Evolutionary conservation across 2,329 filamentous ascomycete genomes (phyloP), one percentile per base, ranked within the genome.

Genomic region (Aspergillus fischeri): DNA sequence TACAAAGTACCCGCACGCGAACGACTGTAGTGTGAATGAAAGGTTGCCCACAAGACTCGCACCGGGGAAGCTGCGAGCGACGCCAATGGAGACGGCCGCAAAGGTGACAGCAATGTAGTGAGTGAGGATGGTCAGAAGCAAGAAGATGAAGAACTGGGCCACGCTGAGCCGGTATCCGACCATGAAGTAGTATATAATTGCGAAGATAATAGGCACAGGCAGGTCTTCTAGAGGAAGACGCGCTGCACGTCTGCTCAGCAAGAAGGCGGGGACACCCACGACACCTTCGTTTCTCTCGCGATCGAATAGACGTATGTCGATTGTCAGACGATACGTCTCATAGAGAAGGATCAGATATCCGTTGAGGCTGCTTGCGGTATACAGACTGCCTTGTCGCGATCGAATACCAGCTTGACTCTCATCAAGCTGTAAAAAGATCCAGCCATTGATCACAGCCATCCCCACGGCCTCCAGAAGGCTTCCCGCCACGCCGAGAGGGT

Each of bases 1-100:
- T 14, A 92, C 84, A 62, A 92, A 92, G 70, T 87, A 91, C 1
- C 89, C 89, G 61, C 88, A 91, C 0, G 86, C 86, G 77, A 91
- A 85, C 1, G 83, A 87, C 67, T 92, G 89, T 21, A 92, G 62
- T 0, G 89, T 92, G 63, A 86, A 92, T 0, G 80, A 82, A 50
- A 92, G 73, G 63, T 92, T 92, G 9, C 84, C 88, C 49, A 91
- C 85, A 25, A 92, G 69, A 65, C 85, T 89, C 0, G 89, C 88
- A 0, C 85, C 85, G 0, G 88, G 81, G 67, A 92, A 92, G 60
- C 86, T 81, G 49, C 89, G 78, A 0, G 83, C 83, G 0, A 87
- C 75, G 0, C 85, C 81, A 2, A 92, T 83, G 55, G 87, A 88
- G 1, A 85, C 79, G 61, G 86, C 85, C 1, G 89, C 88, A 64